A percentile compares a stretch with the other conserved stretches of the same genome.
Conservation (phyloP, 2,329 filamentous ascomycete species). For the Raffaelea albimanens region DNA sequence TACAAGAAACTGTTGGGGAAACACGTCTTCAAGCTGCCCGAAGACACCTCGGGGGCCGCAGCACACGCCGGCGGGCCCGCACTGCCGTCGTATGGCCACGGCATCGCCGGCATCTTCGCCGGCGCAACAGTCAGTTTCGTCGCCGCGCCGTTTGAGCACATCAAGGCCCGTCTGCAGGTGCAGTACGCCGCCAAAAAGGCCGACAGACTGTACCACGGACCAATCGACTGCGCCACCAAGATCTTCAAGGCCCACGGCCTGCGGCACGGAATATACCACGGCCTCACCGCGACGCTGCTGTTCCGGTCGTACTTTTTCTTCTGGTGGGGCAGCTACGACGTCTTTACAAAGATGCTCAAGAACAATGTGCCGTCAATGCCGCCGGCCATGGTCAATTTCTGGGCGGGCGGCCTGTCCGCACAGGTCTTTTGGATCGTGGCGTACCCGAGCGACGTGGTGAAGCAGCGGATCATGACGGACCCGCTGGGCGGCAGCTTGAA, state of each 20-base stretch:
- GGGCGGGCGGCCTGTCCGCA: conserved; percentile 86
- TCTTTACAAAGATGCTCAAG: conserved; percentile 62
- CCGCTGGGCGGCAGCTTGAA: conserved; percentile 61
- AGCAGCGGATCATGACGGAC: conserved; percentile 97
- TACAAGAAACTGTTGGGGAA: conserved; percentile 80
- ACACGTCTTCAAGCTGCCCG: conserved; percentile 51
- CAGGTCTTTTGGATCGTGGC: conserved; percentile 92
- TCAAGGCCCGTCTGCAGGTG: conserved; percentile 89
- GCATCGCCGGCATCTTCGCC: conserved; percentile 76
- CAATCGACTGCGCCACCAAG: conserved; percentile 72
- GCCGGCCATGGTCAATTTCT: conserved; percentile 83
- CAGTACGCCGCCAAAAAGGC: conserved; percentile 79
- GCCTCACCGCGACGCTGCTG: conserved; percentile 72
- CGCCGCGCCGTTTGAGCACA: conserved; percentile 86
- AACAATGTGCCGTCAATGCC: conserved; percentile 57
- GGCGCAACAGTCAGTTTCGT: conserved; percentile 88
- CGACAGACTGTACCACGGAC: conserved; percentile 73
- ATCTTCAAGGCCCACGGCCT: conserved; percentile 65
- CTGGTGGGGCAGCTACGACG: conserved; percentile 95
- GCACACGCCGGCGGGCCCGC: conserved; percentile 30
- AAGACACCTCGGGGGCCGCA: conserved; percentile 22
- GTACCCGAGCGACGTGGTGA: conserved; percentile 88
- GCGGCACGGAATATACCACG: conserved; percentile 68
- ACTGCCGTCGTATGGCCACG: conserved; percentile 73
- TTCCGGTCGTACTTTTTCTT: conserved; percentile 94